phyloP scores from a whole-genome alignment of 2,329 filamentous ascomycete genomes.

The Parastagonospora avenae region DNA sequence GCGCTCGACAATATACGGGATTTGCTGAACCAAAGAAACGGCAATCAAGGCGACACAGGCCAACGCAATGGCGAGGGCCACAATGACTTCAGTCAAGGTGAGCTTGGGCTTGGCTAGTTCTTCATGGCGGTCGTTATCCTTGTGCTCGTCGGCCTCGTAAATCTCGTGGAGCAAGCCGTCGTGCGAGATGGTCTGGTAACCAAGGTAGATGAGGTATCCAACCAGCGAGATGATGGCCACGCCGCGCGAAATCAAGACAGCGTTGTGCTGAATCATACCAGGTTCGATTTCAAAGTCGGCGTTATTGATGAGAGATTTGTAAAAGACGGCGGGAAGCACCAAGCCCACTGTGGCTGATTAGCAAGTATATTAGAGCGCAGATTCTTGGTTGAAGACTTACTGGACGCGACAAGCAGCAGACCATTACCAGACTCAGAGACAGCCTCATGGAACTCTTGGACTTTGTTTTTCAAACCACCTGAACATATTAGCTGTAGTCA shows the following conservation, averaged over 20 bases:
- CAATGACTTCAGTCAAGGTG: constrained; percentile 72
- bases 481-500: not conserved
- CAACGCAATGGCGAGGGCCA: constrained; percentile 69
- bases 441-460: constrained; percentile 74
- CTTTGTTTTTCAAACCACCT: constrained; percentile 68
- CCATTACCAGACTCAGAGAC: constrained; percentile 81
- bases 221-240: constrained; percentile 73
- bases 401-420: constrained; percentile 76
- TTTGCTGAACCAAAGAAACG: constrained; percentile 74
- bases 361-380: not conserved
- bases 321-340: constrained; percentile 60
- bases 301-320: constrained; percentile 45
- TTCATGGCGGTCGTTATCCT: constrained; percentile 67
- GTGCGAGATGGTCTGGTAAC: constrained; percentile 77
- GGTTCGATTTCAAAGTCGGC: constrained; percentile 51
- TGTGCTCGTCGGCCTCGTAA: constrained; percentile 71
- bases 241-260: constrained; percentile 70
- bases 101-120: constrained; percentile 69
- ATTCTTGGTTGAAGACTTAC: constrained; percentile 33
- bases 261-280: constrained; percentile 61
- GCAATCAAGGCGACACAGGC: constrained; percentile 75
- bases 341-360: constrained; percentile 50
- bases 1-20: constrained; percentile 63
- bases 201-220: constrained; percentile 65
- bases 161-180: constrained; percentile 78